Evolutionary conservation across 306 rosid species (phyloP).

Genomic region (Sphenostylis stenocarpa): DNA sequence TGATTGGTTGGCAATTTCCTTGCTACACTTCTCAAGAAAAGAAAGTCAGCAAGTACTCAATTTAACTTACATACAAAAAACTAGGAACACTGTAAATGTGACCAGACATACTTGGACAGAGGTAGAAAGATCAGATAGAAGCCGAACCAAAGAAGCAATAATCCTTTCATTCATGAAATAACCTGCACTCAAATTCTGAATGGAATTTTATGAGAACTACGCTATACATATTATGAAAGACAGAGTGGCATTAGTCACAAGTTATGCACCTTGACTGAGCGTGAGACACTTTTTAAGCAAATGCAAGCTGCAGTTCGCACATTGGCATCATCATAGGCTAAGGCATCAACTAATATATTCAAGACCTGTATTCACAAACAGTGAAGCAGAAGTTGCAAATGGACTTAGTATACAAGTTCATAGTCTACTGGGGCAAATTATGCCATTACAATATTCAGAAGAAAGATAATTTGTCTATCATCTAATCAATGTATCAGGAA

Average conservation of each 20-base stretch:
- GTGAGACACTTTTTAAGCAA: conserved; percentile 84
- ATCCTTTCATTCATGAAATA: conserved; percentile 70
- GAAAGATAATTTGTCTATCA: conserved; percentile 2
- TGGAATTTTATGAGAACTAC: conserved; percentile 45
- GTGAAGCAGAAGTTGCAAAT: conserved; percentile 18
- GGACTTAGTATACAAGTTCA: conserved; percentile 3
- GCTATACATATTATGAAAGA: not conserved
- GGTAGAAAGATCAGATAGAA: conserved; percentile 67
- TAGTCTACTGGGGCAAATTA: conserved; percentile 19
- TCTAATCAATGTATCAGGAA: not conserved
- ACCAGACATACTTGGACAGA: conserved; percentile 69
- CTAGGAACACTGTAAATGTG: conserved; percentile 20
- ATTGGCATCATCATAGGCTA: conserved; percentile 62
- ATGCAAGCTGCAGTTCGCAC: conserved; percentile 87
- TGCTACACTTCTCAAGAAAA: not conserved
- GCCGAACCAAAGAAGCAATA: conserved; percentile 72
- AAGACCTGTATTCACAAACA: conserved; percentile 50
- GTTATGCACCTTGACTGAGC: conserved; percentile 83
- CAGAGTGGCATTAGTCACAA: conserved; percentile 20
- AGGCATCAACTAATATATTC: conserved; percentile 55
- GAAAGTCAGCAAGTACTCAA: not conserved
- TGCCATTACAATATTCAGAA: conserved; percentile 20
- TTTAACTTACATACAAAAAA: conserved; percentile 1
- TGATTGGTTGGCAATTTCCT: not conserved
- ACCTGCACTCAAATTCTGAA: conserved; percentile 95